Evolutionary conservation across 805 yeast genomes (phyloP), one percentile per base, ranked within the genome.

Genomic region (Zygosaccharomyces rouxii): DNA sequence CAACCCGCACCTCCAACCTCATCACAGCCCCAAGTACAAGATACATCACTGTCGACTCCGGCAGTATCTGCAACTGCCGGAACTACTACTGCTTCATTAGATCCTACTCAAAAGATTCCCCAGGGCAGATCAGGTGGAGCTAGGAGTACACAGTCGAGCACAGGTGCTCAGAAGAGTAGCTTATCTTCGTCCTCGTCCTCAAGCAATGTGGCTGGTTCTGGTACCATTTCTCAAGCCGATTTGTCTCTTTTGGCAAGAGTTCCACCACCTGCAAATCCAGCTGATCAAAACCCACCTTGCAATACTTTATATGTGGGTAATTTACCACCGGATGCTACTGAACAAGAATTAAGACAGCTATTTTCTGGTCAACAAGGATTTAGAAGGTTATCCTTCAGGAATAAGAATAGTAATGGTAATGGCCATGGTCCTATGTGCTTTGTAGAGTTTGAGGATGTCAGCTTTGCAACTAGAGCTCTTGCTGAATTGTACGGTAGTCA

Each of bases 261-360:
- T 26, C 95, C 94, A 11, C 89, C 92, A 4, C 95, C 95, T 6
- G 96, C 96, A 0, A 92, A 92, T 62, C 99, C 99, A 5, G 98
- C 99, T 1, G 99, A 94, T 68, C 99, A 94, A 70, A 94, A 94
- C 64, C 98, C 99, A 3, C 99, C 99, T 6, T 94, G 99, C 71
- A 94, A 94, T 67, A 94, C 99, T 0, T 72, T 94, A 48, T 94
- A 94, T 61, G 99, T 94, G 42, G 99, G 99, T 16, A 94, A 94
- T 66, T 75, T 94, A 60, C 98, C 99, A 2, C 96, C 96, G n/a
- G 97, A 92, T 72, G 95, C 97, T 2, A 84, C 95, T 2, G 99
- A 94, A 64, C 85, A 84, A 48, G 99, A 94, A 67, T 77, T 94
- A 54, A 80, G 96, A 57, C 83, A 87, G 35, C 71, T 94, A 54